These are phyloP conservation scores for Moricandia arvensis DNA, from an alignment of 345 rosid species.

Conservation along the genomic window DNA sequence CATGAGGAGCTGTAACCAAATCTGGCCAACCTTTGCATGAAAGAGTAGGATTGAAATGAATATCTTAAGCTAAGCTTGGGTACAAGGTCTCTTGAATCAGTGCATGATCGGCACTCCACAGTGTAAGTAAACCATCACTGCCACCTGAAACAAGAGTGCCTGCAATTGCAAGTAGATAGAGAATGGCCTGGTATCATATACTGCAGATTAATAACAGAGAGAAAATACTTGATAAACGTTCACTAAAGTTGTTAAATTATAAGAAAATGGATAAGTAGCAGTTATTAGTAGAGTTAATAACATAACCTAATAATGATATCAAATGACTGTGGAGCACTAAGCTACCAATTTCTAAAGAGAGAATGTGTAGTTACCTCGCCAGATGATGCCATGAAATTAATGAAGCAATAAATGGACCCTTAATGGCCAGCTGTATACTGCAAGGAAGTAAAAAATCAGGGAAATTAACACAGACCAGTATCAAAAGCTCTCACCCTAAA, in stretches of 20 bases:
- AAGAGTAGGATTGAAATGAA: conserved; percentile 18
- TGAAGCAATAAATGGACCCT: conserved; percentile 91
- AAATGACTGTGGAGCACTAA: not conserved
- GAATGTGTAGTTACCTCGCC: conserved; percentile 71
- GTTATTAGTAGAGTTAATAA: not conserved
- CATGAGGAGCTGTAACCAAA: too few species aligned
- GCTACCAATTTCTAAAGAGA: not conserved
- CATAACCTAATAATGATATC: conserved; percentile 12
- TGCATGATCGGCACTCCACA: too few species aligned
- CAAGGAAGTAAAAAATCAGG: conserved; percentile 31
- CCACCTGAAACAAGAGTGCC: conserved; percentile 98
- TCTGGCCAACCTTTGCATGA: too few species aligned
- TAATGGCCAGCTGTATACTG: conserved; percentile 99
- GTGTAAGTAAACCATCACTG: conserved; percentile 88
- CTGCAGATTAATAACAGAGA: conserved; percentile 6
- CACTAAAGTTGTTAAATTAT: not conserved
- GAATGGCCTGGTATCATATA: conserved; percentile 18
- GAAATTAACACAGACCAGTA: conserved; percentile 14
- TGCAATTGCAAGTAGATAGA: conserved; percentile 41
- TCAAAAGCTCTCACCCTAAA: conserved; percentile 17
- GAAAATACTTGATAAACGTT: not conserved
- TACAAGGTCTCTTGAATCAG: conserved; percentile 95
- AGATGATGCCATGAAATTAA: conserved; percentile 97
- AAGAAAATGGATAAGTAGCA: not conserved
- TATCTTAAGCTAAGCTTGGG: conserved; percentile 96